Conservation (phyloP, 352 stramenopile species). For the Pythium guiyangense region DNA sequence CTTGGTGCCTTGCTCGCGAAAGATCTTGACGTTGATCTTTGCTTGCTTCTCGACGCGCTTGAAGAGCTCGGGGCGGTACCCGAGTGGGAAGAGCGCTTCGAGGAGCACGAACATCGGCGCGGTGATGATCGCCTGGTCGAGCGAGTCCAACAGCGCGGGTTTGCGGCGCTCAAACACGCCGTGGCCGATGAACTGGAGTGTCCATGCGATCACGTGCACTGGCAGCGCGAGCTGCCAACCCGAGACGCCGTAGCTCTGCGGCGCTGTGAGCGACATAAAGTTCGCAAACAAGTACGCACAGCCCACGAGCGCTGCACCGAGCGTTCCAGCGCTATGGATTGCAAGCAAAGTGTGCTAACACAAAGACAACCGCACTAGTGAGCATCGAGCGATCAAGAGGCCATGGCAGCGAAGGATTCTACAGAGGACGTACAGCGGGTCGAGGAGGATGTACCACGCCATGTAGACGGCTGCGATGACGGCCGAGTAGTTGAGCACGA, state of each 20-base stretch:
- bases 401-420: background rate
- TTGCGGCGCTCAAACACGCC: constrained; percentile 82
- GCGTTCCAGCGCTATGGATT: constrained; percentile 29
- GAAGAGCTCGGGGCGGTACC: constrained; percentile 70
- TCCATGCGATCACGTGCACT: constrained; percentile 63
- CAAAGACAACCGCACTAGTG: background rate
- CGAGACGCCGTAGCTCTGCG: constrained; percentile 27
- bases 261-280: constrained; percentile 35
- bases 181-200: constrained; percentile 84
- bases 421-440: constrained; percentile 31
- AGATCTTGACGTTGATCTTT: constrained; percentile 56
- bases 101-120: constrained; percentile 87
- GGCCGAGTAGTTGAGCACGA: constrained; percentile 60
- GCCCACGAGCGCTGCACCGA: constrained; percentile 52
- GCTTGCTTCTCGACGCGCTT: constrained; percentile 53
- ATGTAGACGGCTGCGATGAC: constrained; percentile 60
- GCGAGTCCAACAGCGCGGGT: constrained; percentile 78
- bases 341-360: background rate
- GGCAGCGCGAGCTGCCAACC: constrained; percentile 50
- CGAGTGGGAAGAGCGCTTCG: constrained; percentile 70
- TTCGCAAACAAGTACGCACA: constrained; percentile 54
- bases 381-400: background rate
- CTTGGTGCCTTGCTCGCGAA: constrained; percentile 22
- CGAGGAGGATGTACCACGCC: constrained; percentile 73
- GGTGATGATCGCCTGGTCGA: constrained; percentile 78